Evolutionary conservation across 257 asterid species (phyloP).

Genomic region (Mentha longifolia): DNA sequence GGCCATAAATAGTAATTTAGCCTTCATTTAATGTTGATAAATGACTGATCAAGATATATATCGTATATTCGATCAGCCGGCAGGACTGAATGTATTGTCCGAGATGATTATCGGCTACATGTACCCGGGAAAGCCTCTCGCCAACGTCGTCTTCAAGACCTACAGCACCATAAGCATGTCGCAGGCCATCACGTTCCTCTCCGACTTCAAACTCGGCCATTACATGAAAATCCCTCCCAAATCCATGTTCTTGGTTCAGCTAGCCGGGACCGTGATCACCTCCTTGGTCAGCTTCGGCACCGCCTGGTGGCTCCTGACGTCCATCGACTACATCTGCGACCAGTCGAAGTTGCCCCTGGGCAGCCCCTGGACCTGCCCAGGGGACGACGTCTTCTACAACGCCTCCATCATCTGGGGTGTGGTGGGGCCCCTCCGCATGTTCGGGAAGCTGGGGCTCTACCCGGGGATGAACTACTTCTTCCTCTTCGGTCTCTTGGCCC

Average conservation of each 20-base stretch:
- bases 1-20: no score
- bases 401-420: constrained; percentile 89
- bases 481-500: constrained; percentile 62
- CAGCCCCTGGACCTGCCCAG: constrained; percentile 90
- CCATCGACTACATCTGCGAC: constrained; percentile 57
- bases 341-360: constrained; percentile 51
- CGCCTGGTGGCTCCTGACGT: constrained; percentile 76
- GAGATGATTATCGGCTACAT: constrained; percentile 73
- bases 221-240: constrained; percentile 82
- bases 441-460: constrained; percentile 71
- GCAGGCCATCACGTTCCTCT: constrained; percentile 62
- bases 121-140: constrained; percentile 74
- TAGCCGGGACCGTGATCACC: constrained; percentile 61
- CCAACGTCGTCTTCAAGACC: constrained; percentile 64
- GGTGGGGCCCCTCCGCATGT: constrained; percentile 75
- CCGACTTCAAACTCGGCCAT: constrained; percentile 76
- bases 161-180: constrained; percentile 65
- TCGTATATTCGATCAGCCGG: constrained; percentile 32
- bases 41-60: not conserved
- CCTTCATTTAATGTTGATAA: not conserved
- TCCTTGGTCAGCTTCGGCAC: constrained; percentile 66
- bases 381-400: constrained; percentile 73
- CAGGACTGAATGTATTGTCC: constrained; percentile 61
- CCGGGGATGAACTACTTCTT: constrained; percentile 65
- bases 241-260: constrained; percentile 78